phyloP scores from a whole-genome alignment of 2,329 filamentous ascomycete genomes.

The Xylaria hypoxylon region DNA sequence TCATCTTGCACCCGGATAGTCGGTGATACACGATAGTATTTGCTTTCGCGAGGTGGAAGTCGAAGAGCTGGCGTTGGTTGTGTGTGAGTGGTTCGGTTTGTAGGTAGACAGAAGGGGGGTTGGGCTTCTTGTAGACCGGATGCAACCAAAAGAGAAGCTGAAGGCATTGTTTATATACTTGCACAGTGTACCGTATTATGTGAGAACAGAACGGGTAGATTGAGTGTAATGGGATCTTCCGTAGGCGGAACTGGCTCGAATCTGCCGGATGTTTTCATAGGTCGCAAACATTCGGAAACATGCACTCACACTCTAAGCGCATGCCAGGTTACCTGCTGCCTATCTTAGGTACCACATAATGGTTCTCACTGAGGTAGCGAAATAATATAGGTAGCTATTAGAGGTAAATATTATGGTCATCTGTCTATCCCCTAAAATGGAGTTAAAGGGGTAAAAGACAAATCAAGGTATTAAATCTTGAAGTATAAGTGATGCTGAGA shows the following conservation, averaged over 20 bases:
- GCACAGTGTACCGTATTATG: neutral
- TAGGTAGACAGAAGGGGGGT: neutral
- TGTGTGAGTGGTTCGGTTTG: neutral
- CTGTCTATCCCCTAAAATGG: neutral
- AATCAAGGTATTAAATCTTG: neutral
- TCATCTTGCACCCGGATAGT: constrained; percentile 19
- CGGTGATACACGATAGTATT: neutral
- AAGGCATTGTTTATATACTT: constrained; percentile 14
- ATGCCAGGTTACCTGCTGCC: neutral
- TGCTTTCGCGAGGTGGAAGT: neutral
- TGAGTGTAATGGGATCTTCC: neutral
- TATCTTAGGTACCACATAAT: no score
- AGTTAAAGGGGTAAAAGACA: no score
- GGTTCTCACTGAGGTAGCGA: neutral
- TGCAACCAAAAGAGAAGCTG: neutral
- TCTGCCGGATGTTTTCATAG: neutral
- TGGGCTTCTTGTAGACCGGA: neutral
- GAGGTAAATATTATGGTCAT: no score
- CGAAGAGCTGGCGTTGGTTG: neutral
- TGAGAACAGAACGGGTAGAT: neutral
- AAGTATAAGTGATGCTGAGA: neutral
- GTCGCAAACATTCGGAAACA: constrained; percentile 1
- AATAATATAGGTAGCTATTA: neutral
- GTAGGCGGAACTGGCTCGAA: neutral
- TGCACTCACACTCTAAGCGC: no score